Percentiles rank a stretch among this genome's conserved stretches.
These are phyloP conservation scores for Fraxinus excelsior DNA, from an alignment of 257 asterid species.

Conservation along the genomic window DNA sequence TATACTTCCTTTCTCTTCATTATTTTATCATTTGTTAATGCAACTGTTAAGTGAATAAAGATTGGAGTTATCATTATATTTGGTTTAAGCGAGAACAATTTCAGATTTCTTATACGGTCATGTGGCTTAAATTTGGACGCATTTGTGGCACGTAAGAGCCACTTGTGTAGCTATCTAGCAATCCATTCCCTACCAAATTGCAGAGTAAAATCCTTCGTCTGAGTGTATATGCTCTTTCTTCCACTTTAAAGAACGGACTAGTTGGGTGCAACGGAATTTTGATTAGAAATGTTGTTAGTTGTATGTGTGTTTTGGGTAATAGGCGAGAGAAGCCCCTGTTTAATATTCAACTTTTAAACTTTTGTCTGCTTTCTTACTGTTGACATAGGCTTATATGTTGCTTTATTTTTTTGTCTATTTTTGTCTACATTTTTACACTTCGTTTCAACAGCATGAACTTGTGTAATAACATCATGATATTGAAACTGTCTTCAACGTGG, in stretches of 20 bases:
- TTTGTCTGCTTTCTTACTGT: neutral
- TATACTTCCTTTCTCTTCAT: slow-evolving; percentile 28
- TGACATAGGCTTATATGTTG: neutral
- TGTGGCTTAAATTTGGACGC: neutral
- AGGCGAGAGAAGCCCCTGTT: neutral
- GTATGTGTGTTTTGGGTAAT: neutral
- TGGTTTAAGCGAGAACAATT: neutral
- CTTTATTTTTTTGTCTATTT: neutral
- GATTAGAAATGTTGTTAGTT: neutral
- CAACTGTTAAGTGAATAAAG: neutral
- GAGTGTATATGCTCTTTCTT: neutral
- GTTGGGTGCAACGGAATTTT: neutral
- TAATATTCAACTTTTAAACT: neutral
- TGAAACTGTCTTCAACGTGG: neutral
- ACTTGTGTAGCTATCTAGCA: neutral
- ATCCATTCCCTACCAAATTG: neutral
- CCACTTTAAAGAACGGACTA: neutral
- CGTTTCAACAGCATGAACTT: neutral
- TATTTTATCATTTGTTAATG: slow-evolving; percentile 2
- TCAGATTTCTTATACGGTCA: neutral
- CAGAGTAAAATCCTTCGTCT: neutral
- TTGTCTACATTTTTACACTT: neutral
- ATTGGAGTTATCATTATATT: neutral
- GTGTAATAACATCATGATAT: slow-evolving; percentile 6
- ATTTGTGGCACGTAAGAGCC: neutral